These are phyloP conservation scores for Tagetes patula DNA, from an alignment of 129 eudicot species.

Conservation along the genomic window DNA sequence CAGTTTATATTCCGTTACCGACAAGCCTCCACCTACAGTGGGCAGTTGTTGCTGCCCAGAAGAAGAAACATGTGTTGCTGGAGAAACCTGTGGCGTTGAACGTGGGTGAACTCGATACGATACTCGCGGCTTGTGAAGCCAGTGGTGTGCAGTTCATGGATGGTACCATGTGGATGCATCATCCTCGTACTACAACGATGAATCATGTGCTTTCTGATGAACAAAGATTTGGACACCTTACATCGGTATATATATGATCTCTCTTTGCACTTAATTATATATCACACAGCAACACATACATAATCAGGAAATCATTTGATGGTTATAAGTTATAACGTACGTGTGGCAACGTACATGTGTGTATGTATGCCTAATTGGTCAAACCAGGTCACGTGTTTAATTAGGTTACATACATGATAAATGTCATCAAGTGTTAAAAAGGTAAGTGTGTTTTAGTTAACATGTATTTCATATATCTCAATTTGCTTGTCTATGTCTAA, in stretches of 20 bases:
- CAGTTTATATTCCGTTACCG: conserved; percentile 69
- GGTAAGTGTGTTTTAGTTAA: too few species aligned
- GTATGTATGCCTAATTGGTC: too few species aligned
- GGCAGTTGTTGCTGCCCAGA: conserved; percentile 57
- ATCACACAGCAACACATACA: not conserved
- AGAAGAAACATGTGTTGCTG: conserved; percentile 61
- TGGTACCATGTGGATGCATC: conserved; percentile 87
- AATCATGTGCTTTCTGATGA: conserved; percentile 42
- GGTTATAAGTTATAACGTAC: too few species aligned
- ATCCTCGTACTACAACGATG: conserved; percentile 61
- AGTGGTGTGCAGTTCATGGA: conserved; percentile 83
- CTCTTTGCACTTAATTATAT: not conserved
- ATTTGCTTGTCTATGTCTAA: too few species aligned
- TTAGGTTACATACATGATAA: too few species aligned
- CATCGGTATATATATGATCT: conserved; percentile 33
- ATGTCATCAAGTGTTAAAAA: too few species aligned
- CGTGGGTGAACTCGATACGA: conserved; percentile 54
- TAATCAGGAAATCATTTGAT: not conserved
- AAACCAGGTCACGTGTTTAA: too few species aligned
- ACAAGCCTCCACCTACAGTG: conserved; percentile 59
- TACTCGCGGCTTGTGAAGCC: conserved; percentile 51
- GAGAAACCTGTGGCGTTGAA: conserved; percentile 75
- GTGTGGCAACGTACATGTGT: too few species aligned
- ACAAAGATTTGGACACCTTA: conserved; percentile 49
- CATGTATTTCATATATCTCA: too few species aligned